These are phyloP conservation scores for Venturiaceae sp. DNA, from an alignment of 2,329 filamentous ascomycete species.

Conservation along the genomic window DNA sequence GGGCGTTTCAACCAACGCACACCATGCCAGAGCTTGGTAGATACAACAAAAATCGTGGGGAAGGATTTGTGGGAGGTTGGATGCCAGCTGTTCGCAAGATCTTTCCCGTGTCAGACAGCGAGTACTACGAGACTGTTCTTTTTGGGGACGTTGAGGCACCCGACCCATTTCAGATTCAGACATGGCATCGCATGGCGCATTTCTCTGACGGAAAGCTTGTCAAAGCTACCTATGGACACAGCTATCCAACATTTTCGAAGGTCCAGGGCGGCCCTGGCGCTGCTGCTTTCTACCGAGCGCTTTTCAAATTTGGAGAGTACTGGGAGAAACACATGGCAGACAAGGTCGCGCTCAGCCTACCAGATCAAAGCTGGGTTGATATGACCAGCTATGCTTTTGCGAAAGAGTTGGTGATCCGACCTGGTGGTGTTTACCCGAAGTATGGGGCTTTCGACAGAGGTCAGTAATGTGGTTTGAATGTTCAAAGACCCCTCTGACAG, in stretches of 20 bases:
- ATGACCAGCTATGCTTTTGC: constrained; percentile 7
- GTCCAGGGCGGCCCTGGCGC: background rate
- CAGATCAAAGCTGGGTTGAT: constrained; percentile 6
- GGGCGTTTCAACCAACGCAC: background rate
- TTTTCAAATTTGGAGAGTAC: constrained; percentile 7
- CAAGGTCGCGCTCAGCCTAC: background rate
- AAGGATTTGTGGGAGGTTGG: constrained; percentile 7
- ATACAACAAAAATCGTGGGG: background rate
- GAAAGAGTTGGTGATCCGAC: constrained; percentile 5
- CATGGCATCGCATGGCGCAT: constrained; percentile 4
- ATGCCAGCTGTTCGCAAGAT: constrained; percentile 8
- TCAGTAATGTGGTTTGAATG: background rate
- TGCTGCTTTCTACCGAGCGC: constrained; percentile 1
- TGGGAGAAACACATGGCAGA: constrained; percentile 6
- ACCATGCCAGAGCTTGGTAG: background rate
- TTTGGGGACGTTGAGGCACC: constrained; percentile 7
- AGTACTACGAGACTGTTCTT: constrained; percentile 1
- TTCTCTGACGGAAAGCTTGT: background rate
- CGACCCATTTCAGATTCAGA: constrained; percentile 4
- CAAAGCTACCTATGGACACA: background rate
- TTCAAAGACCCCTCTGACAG: background rate
- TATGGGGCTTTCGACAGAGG: constrained; percentile 5
- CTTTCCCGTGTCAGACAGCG: background rate
- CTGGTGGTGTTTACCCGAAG: constrained; percentile 6
- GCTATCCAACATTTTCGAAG: background rate